Base-by-base conservation (phyloP, 2,329 filamentous ascomycete genomes). In the Helicocarpus griseus region DNA sequence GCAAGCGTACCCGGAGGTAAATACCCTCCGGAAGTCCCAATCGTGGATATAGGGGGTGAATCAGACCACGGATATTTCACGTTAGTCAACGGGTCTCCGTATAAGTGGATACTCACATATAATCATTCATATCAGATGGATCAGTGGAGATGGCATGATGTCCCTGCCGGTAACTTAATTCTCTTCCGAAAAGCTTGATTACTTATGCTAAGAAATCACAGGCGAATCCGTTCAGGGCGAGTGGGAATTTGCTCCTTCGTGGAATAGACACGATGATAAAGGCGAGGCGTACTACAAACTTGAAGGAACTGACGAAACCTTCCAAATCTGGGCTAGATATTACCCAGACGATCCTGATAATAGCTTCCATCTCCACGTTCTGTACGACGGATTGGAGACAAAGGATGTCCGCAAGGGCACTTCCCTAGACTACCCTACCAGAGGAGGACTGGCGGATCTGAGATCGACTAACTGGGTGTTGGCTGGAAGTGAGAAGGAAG, bases 31-130 rank as follows among this genome's bases (percentile, higher is more conserved):
- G 35, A 49, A 14, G 8, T 49, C 7, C 8, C 26, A 3, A 3
- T 40, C 14, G 4, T 40, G 17, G 36, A 29, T 24, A 26, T 26
- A 13, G 38, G 33, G 5, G 36, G 33, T 29, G 8, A 40, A 2
- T 9, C 33, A 4, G 22, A 47, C 22, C 35, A 24, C 28, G 67
- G 69, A 51, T 64, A 58, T 28, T 57, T 72, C 41, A 66, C 67
- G 11, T 50, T 71, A 22, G 58, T 72, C 45, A 72, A 72, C 58
- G 69, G 67, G 19, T 69, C 66, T n/a, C 66, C 69, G 2, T 65
- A 67, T 38, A 62, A 66, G 46, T 71, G 65, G 66, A 61, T 53
- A 11, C 50, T 66, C 46, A 61, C 50, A 29, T 53, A 58, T 22
- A 59, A 63, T 33, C 58, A 61, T 31, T 63, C 64, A 2, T 69